Conservation (phyloP, 192 early-diverging fungal species). For the Kickxella alabastrina region DNA sequence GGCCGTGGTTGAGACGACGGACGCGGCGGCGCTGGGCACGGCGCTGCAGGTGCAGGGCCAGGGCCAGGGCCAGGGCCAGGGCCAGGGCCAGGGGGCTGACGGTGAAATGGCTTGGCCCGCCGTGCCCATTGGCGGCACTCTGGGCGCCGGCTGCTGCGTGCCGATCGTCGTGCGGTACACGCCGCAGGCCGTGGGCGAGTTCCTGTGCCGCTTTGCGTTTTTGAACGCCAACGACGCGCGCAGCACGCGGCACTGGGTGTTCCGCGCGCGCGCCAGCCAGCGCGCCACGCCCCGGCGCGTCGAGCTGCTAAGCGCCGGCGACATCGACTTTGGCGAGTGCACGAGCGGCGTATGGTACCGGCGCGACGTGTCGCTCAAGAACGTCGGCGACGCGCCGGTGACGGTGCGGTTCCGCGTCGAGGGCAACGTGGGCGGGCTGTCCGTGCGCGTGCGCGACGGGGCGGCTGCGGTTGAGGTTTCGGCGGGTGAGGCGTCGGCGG, state of each 20-base stretch:
- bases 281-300: slow-evolving; percentile 61
- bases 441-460: slow-evolving; percentile 2
- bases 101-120: too few relatives aligned
- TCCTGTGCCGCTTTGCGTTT: slow-evolving; percentile 80
- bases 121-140: slow-evolving; percentile 38
- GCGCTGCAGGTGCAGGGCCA: slow-evolving; percentile 11
- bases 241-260: slow-evolving; percentile 74
- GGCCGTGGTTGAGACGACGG: slow-evolving; percentile 34
- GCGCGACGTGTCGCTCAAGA: slow-evolving; percentile 74
- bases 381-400: slow-evolving; percentile 69
- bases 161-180: slow-evolving; percentile 81
- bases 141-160: slow-evolving; percentile 65
- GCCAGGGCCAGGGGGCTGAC: slow-evolving; percentile 5
- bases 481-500: slow-evolving; percentile 5
- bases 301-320: slow-evolving; percentile 60
- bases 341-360: slow-evolving; percentile 83
- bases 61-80: not conserved
- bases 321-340: slow-evolving; percentile 92
- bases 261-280: slow-evolving; percentile 75
- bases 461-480: not conserved
- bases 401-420: slow-evolving; percentile 69
- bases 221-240: slow-evolving; percentile 86
- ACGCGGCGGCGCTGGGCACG: slow-evolving; percentile 15
- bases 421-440: slow-evolving; percentile 27
- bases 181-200: slow-evolving; percentile 86